Evolutionary conservation across 1,284 basidiomycete species (phyloP).

Genomic region (Sporisorium iseilematis-ciliati): DNA sequence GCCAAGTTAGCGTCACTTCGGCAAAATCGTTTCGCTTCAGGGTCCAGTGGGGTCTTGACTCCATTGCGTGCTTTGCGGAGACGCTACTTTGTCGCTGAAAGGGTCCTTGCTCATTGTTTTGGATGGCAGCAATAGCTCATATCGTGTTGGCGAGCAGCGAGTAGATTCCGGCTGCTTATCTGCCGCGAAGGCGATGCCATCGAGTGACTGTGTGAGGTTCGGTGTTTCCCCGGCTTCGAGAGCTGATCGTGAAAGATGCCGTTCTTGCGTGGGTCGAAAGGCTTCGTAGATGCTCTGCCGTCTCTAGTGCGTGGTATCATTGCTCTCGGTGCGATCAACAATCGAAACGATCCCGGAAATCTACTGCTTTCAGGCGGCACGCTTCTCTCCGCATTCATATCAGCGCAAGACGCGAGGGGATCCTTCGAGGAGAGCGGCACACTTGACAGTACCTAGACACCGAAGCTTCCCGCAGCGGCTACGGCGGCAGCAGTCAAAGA

Average conservation of each 20-base stretch:
- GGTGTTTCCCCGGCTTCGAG: not conserved
- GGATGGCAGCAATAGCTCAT: too few relatives aligned
- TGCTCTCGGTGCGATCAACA: too few relatives aligned
- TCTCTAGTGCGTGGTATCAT: too few relatives aligned
- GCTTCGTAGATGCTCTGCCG: not conserved
- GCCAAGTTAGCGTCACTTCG: conserved; percentile 28
- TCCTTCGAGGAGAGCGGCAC: too few relatives aligned
- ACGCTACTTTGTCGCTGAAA: too few relatives aligned
- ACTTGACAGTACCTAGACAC: not conserved
- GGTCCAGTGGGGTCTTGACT: not conserved
- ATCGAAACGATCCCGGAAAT: too few relatives aligned
- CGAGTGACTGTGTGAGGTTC: too few relatives aligned
- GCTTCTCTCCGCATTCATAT: too few relatives aligned
- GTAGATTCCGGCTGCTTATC: conserved; percentile 9
- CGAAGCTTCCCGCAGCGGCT: not conserved
- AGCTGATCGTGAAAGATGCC: not conserved
- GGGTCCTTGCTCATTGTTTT: too few relatives aligned
- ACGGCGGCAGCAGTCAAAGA: not conserved
- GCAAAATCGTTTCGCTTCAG: conserved; percentile 12
- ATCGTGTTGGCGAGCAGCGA: too few relatives aligned
- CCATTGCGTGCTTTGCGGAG: conserved; percentile 22
- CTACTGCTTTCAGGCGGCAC: too few relatives aligned
- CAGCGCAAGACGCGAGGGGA: too few relatives aligned
- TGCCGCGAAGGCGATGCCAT: not conserved
- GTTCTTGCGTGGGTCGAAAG: not conserved